Evolutionary conservation across 2,329 filamentous ascomycete genomes (phyloP).

Genomic region (Volutella citrinella): DNA sequence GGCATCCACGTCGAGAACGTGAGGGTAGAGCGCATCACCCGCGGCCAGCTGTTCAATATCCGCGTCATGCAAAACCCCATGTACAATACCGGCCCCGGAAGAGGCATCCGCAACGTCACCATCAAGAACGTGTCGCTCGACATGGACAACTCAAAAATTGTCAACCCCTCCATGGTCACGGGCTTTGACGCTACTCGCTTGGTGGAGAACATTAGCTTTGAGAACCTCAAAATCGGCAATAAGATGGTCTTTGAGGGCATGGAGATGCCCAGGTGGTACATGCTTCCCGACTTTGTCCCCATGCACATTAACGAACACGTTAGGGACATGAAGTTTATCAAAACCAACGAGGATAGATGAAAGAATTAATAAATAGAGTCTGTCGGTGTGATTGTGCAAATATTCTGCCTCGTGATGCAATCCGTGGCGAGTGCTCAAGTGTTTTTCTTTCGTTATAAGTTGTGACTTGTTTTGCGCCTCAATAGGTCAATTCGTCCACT

Average conservation of each 20-base stretch:
- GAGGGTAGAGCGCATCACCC: constrained; percentile 28
- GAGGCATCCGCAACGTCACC: constrained; percentile 21
- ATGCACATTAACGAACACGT: constrained; percentile 12
- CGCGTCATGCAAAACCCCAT: constrained; percentile 32
- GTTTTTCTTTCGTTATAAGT: constrained; percentile 12
- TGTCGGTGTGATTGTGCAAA: no score
- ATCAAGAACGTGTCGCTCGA: constrained; percentile 5
- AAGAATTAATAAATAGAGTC: no score
- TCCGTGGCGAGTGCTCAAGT: no score
- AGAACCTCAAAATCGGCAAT: constrained; percentile 9
- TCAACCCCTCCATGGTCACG: constrained; percentile 10
- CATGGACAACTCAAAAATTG: constrained; percentile 1
- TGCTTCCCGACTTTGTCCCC: constrained; percentile 13
- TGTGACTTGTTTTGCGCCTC: neutral
- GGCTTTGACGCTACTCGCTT: constrained; percentile 9
- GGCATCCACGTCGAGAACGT: constrained; percentile 27
- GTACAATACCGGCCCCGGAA: constrained; percentile 32
- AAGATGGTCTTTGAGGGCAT: constrained; percentile 5
- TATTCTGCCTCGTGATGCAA: no score
- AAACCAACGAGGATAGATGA: neutral
- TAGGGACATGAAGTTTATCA: constrained; percentile 1
- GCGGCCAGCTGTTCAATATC: constrained; percentile 32
- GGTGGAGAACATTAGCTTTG: constrained; percentile 11
- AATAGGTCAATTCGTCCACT: neutral
- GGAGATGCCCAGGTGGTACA: constrained; percentile 13